Percentiles rank a stretch among this genome's conserved stretches.
These are phyloP conservation scores for Hanseniaspora sp. DNA, from an alignment of 1,139 yeast species.

Conservation along the genomic window DNA sequence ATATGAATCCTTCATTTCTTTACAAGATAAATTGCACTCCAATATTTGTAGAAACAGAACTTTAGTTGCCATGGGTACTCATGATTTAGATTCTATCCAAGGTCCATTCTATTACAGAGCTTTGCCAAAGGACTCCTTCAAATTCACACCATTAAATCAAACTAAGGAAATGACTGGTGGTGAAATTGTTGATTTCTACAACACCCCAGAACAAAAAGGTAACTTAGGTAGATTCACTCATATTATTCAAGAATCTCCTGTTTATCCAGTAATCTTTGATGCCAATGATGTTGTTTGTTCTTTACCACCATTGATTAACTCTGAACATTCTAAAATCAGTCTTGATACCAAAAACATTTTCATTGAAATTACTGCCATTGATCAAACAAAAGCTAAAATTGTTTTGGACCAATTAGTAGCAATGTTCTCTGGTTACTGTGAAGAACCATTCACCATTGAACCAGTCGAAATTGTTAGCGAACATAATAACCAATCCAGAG, in stretches of 20 bases:
- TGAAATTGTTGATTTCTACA: constrained; percentile 75
- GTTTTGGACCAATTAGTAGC: constrained; percentile 88
- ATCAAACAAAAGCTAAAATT: constrained; percentile 80
- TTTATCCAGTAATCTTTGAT: constrained; percentile 82
- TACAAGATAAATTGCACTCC: constrained; percentile 92
- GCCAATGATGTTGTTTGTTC: constrained; percentile 70
- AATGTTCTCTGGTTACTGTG: constrained; percentile 85
- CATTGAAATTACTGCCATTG: constrained; percentile 92
- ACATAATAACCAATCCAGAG: constrained; percentile 68
- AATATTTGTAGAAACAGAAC: constrained; percentile 95
- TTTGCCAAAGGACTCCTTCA: constrained; percentile 64
- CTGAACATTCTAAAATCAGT: constrained; percentile 80
- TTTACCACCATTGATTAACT: constrained; percentile 93
- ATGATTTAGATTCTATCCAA: constrained; percentile 70
- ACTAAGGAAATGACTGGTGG: constrained; percentile 62
- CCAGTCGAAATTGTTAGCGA: constrained; percentile 77
- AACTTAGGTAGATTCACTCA: constrained; percentile 81
- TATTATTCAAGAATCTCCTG: constrained; percentile 79
- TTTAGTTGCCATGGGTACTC: constrained; percentile 96
- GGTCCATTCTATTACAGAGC: constrained; percentile 90
- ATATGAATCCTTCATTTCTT: constrained; percentile 86
- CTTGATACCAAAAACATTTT: constrained; percentile 77
- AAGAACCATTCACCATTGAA: constrained; percentile 68
- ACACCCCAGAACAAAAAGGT: constrained; percentile 57
- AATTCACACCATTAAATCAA: constrained; percentile 80